Conservation (phyloP, 345 rosid species). For the Ceriops tagal region DNA sequence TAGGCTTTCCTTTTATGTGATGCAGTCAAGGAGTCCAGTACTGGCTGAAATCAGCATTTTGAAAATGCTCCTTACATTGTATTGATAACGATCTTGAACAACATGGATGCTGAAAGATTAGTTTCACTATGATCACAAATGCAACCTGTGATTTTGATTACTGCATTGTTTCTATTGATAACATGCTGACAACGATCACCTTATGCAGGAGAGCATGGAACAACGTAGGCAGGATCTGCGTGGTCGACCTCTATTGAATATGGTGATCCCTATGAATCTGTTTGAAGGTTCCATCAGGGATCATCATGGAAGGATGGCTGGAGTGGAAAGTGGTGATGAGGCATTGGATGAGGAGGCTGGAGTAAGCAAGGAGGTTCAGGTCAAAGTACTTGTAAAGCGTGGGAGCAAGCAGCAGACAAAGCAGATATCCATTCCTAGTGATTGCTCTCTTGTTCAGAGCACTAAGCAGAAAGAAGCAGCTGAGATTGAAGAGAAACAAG, state of each 20-base stretch:
- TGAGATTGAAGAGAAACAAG: slow-evolving; percentile 95
- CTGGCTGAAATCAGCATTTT: background rate
- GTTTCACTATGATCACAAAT: background rate
- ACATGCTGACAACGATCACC: background rate
- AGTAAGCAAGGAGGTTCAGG: slow-evolving; percentile 78
- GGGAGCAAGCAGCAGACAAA: slow-evolving; percentile 95
- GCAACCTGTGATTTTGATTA: no score
- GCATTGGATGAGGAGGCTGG: slow-evolving; percentile 64
- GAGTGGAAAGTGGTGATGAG: slow-evolving; percentile 84
- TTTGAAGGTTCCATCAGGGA: slow-evolving; percentile 87
- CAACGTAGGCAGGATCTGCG: slow-evolving; percentile 86
- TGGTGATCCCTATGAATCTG: slow-evolving; percentile 88
- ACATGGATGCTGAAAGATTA: background rate
- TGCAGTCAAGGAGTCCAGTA: background rate
- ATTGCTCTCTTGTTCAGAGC: slow-evolving; percentile 81
- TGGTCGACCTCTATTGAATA: slow-evolving; percentile 80
- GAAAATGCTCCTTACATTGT: background rate
- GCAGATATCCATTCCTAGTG: slow-evolving; percentile 88
- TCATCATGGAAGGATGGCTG: slow-evolving; percentile 64
- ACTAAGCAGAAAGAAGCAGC: slow-evolving; percentile 99
- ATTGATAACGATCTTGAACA: background rate
- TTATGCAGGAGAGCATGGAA: slow-evolving; percentile 93
- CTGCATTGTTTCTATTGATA: background rate
- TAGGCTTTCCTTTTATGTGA: background rate
- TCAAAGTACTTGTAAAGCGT: slow-evolving; percentile 94